Percentiles rank a stretch among this genome's conserved stretches.
Evolutionary conservation across 169 alveolate species (phyloP).

Genomic region (Theileria orientalis): DNA sequence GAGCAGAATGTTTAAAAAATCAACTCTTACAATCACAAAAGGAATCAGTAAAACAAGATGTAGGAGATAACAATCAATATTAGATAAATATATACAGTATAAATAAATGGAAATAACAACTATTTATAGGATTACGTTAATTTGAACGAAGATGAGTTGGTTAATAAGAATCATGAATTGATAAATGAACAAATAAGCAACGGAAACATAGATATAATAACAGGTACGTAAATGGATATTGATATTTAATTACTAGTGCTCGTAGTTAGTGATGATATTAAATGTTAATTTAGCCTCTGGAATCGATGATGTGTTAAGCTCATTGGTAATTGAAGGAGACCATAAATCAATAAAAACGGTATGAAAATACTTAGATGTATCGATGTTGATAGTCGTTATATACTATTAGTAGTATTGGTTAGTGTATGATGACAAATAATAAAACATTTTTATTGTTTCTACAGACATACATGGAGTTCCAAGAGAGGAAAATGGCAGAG

Average conservation of each 20-base stretch:
- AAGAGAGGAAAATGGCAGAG: conserved; percentile 71
- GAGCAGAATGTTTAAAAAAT: conserved; percentile 56
- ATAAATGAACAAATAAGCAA: conserved; percentile 52
- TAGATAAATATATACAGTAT: too few species aligned
- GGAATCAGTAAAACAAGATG: conserved; percentile 41
- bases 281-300: conserved; percentile 54
- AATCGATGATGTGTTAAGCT: conserved; percentile 56
- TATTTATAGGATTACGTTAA: conserved; percentile 26
- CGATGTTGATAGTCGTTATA: not conserved
- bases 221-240: conserved; percentile 19
- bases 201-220: conserved; percentile 45
- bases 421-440: too few species aligned
- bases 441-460: not conserved
- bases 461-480: conserved; percentile 72
- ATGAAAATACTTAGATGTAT: too few species aligned
- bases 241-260: not conserved
- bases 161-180: conserved; percentile 47
- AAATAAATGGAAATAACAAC: not conserved
- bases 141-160: conserved; percentile 14
- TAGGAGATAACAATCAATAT: not conserved
- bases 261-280: not conserved
- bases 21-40: conserved; percentile 45
- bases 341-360: conserved; percentile 60
- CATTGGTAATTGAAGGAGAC: conserved; percentile 46
- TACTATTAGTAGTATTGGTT: not conserved